Base-by-base conservation (phyloP, 169 alveolate species). In the Plasmodium inui region DNA sequence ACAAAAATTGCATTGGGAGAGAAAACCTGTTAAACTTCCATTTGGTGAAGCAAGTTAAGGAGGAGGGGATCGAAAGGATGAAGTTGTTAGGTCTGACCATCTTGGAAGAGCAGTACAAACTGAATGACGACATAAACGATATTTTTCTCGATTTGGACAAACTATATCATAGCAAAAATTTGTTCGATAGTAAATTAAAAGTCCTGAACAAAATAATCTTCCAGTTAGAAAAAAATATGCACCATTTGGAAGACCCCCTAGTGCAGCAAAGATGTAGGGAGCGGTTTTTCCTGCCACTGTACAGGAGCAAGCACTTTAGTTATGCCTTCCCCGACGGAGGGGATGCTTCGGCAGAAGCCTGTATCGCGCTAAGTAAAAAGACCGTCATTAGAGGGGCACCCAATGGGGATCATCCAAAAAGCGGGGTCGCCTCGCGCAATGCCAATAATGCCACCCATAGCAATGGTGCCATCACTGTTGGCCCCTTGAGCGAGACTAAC, bases 51-150 rank as follows among this genome's bases (percentile, higher is more conserved):
- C 44, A 28, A 28, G 12, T 80, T 26, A 70, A 71, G 53, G 72
- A 78, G 26, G 41, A 89, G 32, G 79, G 83, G 2, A 30, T 89
- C 12, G 83, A 89, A 28, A 80, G 41, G 50, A 50, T 89, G 50
- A 89, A 53, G 22, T n/a, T 19, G 10, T 39, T 61, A 12, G 94
- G 94, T 17, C 83, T 89, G 57, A 78, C 53, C 26, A 30, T 44
- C 32, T 70, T 80, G 28, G 74, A 80, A 28, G 90, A 89, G 82
- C 57, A 57, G 70, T 89, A 81, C 72, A 89, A 89, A 78, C 50
- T 80, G 50, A 89, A 61, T 81, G 90, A 89, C 50, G 19, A 89
- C 41, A 89, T 89, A 89, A 61, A 81, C 72, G 90, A 89, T 67
- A 81, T 89, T 79, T 89, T 89, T 30, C 55, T 57, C 22, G 90